phyloP scores from a whole-genome alignment of 106 monocot genomes.

The Alisma plantagoaquatica region DNA sequence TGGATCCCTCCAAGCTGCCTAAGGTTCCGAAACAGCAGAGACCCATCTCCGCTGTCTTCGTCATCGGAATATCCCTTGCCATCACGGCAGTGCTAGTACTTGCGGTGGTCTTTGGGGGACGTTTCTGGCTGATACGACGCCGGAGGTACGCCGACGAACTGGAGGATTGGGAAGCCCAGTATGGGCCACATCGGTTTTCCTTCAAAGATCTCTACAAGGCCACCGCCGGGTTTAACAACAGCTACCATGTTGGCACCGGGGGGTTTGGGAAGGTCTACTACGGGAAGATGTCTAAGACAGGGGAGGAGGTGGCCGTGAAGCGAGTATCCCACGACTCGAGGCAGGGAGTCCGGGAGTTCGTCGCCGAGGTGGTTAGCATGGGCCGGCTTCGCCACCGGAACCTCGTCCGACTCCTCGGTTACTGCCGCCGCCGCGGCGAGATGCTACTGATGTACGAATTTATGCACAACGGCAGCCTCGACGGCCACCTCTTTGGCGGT shows the following conservation, averaged over 20 bases:
- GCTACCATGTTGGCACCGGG: neutral
- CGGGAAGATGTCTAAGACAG: too few relatives aligned
- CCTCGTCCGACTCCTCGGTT: too few relatives aligned
- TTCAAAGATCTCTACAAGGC: conserved; percentile 1
- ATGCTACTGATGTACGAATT: too few relatives aligned
- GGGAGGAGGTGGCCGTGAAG: too few relatives aligned
- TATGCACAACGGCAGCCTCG: too few relatives aligned
- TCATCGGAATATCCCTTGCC: neutral
- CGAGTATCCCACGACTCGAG: too few relatives aligned
- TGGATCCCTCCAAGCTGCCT: neutral
- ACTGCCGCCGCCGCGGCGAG: too few relatives aligned
- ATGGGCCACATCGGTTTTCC: neutral
- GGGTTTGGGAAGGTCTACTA: conserved; percentile 5
- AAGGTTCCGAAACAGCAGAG: neutral
- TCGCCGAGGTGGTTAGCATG: too few relatives aligned
- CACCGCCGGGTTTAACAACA: neutral
- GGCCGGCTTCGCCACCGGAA: too few relatives aligned
- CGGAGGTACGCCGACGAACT: neutral
- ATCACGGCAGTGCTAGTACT: neutral
- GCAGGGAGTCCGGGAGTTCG: too few relatives aligned
- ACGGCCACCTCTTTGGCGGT: too few relatives aligned
- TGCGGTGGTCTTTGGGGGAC: neutral
- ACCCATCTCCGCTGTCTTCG: neutral
- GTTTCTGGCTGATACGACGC: neutral
- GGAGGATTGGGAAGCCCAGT: conserved; percentile 2